Evolutionary conservation across 768 basidiomycete species (phyloP), one percentile per base, ranked within the genome.

Genomic region (Lentinula boryana): DNA sequence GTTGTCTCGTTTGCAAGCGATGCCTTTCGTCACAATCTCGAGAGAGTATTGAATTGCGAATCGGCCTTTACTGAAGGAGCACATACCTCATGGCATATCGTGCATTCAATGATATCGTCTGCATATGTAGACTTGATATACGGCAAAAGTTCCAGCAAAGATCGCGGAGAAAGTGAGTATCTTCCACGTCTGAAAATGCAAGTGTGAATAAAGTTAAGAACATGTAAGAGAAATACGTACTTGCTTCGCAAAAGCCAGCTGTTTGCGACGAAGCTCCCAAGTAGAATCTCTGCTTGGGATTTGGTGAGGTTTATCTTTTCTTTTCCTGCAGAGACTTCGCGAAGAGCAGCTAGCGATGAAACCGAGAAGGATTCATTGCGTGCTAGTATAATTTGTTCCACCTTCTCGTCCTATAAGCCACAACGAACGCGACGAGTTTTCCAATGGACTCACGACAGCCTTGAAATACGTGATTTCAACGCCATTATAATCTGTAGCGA

Each of bases 381-480:
- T 6, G 93, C 90, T 16, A 87, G 78, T 82, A 95, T 88, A 66
- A 96, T 94, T 72, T 89, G 88, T 67, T 94, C 90, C 43, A 95
- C 80, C 93, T 95, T 65, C 4, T 23, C 32, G 53, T 38, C 13
- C 13, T n/a, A 35, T 58, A 36, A 60, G 58, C 58, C 40, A 16
- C 58, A 32, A n/a, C 2, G 48, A 40, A 62, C 35, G 18, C 50
- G 56, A 16, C 41, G 31, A 18, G 10, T 53, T 58, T 23, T 21
- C 51, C 51, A 48, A 44, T 35, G 38, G 27, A 74, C 87, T 61
- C 68, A 93, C 93, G 62, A 95, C 76, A 4, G 85, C 84, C 74
- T 87, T 93, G 79, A 94, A 95, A 74, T 85, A 95, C 0, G 85
- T 78, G 56, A 95, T 93, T 71, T 96, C 93, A 35, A 76, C 74